Base-by-base conservation (phyloP, 371 early-diverging fungal genomes). In the Haplosporangium sp. region DNA sequence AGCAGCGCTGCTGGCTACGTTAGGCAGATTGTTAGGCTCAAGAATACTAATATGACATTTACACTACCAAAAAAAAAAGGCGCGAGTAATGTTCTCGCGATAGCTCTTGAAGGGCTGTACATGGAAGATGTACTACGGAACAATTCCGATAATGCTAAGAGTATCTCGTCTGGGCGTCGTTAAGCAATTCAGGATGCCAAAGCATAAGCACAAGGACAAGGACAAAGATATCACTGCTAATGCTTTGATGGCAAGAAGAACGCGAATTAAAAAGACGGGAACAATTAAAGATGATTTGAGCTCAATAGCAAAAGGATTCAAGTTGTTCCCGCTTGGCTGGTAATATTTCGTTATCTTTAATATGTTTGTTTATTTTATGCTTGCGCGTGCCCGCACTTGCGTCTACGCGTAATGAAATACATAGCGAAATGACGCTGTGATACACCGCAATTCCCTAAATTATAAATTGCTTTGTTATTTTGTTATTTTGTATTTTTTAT, bases 31-130 rank as follows among this genome's bases (percentile, higher is more conserved):
- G 27, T 27, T 27, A 27, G 27, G 27, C 27, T 27, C 27, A 27
- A 27, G 27, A 27, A 27, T 27, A 27, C 27, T 27, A 27, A 27
- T 27, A 27, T 27, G 27, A 27, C 27, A 27, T 27, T 27, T 27
- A 27, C 27, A 27, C 27, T 62, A 58, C 27, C 27, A 1, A 27
- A 27, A 27, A 27, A 27, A 27, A 27, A 27, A 27, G 72, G 75
- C 2, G 84, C 76, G 4, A 63, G 53, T 10, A 27, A 59, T 42
- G 74, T 85, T 1, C 52, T 78, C 34, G 69, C 74, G 0, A 85
- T 85, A 11, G 85, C 82, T 58, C 61, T 85, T 5, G 75, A 70
- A 37, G 76, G 82, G 27, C 53, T 61, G 2, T 74, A 83, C n/a
- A 61, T 59, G 1, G 71, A 85, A 15, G 78, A 76, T 59, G 69